A percentile compares a stretch with the other conserved stretches of the same genome.
Conservation (phyloP, 2,329 filamentous ascomycete species). For the Lasiodiplodia sp. region DNA sequence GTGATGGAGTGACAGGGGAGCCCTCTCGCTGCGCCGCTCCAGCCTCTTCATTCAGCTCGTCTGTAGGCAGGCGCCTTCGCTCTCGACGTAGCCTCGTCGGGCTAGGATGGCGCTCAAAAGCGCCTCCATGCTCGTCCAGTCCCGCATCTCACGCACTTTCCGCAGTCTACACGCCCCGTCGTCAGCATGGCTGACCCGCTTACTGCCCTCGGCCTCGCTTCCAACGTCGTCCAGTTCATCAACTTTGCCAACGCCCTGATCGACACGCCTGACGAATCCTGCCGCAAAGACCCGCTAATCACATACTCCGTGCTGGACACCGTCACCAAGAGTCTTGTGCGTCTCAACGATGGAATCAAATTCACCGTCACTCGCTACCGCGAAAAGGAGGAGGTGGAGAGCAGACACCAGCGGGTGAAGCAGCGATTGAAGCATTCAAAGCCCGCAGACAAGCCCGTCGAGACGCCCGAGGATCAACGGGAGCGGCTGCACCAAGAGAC, state of each 20-base stretch:
- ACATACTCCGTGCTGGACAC: constrained; percentile 5
- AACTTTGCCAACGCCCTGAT: constrained; percentile 12
- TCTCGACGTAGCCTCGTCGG: constrained; percentile 6
- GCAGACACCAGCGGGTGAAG: constrained; percentile 9
- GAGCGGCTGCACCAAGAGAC: not conserved
- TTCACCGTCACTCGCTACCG: constrained; percentile 15
- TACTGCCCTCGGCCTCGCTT: constrained; percentile 18
- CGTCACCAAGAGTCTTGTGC: constrained; percentile 14
- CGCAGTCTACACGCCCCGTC: not conserved
- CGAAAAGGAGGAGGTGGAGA: constrained; percentile 1
- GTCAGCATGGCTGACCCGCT: constrained; percentile 26
- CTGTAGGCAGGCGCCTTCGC: constrained; percentile 3
- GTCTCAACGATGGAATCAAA: constrained; percentile 18
- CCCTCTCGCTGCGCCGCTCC: constrained; percentile 17
- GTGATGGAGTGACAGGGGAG: constrained; percentile 4
- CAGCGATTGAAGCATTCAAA: constrained; percentile 17
- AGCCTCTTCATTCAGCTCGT: constrained; percentile 21
- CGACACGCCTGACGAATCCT: not conserved
- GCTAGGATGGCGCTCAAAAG: constrained; percentile 17
- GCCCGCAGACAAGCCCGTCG: constrained; percentile 3
- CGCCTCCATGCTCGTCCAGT: not conserved
- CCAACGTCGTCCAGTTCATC: constrained; percentile 21
- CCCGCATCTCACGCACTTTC: not conserved
- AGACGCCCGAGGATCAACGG: not conserved
- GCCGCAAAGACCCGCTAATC: not conserved